These are phyloP conservation scores for Rhodotorula diobovata DNA, from an alignment of 768 basidiomycete species.

Conservation along the genomic window DNA sequence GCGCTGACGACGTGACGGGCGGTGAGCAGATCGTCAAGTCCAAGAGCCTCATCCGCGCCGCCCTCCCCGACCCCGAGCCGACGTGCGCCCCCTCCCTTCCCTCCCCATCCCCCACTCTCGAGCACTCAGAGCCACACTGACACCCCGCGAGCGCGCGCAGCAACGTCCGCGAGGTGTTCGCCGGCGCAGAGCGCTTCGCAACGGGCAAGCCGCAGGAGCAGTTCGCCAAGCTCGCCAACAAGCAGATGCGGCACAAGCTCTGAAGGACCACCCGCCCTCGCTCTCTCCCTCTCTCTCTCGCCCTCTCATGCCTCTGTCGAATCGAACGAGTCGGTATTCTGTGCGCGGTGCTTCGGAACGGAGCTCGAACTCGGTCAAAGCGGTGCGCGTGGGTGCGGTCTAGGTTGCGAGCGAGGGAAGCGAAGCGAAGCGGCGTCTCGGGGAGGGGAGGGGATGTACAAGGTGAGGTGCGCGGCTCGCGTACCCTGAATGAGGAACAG, in stretches of 20 bases:
- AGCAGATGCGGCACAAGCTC: slow-evolving; percentile 33
- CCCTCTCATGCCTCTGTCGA: too few species aligned
- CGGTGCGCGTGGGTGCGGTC: neutral
- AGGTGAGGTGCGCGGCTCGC: too few species aligned
- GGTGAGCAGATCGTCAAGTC: neutral
- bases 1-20: neutral
- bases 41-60: slow-evolving; percentile 23
- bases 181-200: slow-evolving; percentile 57
- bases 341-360: too few species aligned
- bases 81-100: neutral
- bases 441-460: too few species aligned
- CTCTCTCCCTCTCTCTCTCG: neutral
- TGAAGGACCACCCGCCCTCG: neutral
- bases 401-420: neutral
- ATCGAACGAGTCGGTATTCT: too few species aligned
- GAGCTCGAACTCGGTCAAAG: too few species aligned
- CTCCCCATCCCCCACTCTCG: neutral
- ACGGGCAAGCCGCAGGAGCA: slow-evolving; percentile 58
- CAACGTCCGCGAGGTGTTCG: slow-evolving; percentile 35
- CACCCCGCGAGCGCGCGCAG: neutral
- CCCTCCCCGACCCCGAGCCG: slow-evolving; percentile 22
- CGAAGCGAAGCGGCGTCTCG: too few species aligned
- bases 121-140: neutral
- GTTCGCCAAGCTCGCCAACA: slow-evolving; percentile 49
- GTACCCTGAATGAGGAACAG: too few species aligned